These are phyloP conservation scores for Haematococcus lacustris DNA, from an alignment of 139 green algal species.

Conservation along the genomic window DNA sequence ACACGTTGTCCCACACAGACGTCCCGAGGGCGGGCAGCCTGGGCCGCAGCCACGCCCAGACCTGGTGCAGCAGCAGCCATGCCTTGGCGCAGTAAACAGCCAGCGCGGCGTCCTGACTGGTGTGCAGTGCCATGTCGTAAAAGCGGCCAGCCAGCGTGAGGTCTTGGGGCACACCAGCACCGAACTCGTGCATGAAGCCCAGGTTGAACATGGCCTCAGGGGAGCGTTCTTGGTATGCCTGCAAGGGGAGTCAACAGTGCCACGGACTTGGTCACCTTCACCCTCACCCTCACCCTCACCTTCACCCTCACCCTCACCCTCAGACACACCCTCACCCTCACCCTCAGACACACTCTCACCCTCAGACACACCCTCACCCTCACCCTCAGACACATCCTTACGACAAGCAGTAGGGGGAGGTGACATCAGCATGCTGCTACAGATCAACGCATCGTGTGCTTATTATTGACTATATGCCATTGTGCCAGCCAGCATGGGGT, in stretches of 20 bases:
- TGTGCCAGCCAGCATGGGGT: not conserved
- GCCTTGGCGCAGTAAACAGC: conserved; percentile 27
- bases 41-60: conserved; percentile 18
- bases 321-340: too few species aligned
- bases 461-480: too few species aligned
- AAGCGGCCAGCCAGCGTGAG: conserved; percentile 51
- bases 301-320: too few species aligned
- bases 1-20: not conserved
- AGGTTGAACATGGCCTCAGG: conserved; percentile 91
- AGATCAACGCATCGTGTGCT: too few species aligned
- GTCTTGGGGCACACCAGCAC: conserved; percentile 65
- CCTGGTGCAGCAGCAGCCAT: conserved; percentile 38
- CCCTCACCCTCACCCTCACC: not conserved
- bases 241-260: not conserved
- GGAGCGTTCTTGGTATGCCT: conserved; percentile 32
- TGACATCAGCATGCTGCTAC: not conserved
- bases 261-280: not conserved
- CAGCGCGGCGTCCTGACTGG: conserved; percentile 24
- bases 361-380: too few species aligned
- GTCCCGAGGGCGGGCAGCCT: conserved; percentile 4
- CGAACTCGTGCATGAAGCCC: conserved; percentile 87
- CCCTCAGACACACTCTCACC: too few species aligned
- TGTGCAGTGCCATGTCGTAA: conserved; percentile 52
- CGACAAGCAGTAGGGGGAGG: too few species aligned
- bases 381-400: too few species aligned